Evolutionary conservation across 257 asterid species (phyloP), one percentile per base, ranked within the genome.

Genomic region (Cruciata laevipes): DNA sequence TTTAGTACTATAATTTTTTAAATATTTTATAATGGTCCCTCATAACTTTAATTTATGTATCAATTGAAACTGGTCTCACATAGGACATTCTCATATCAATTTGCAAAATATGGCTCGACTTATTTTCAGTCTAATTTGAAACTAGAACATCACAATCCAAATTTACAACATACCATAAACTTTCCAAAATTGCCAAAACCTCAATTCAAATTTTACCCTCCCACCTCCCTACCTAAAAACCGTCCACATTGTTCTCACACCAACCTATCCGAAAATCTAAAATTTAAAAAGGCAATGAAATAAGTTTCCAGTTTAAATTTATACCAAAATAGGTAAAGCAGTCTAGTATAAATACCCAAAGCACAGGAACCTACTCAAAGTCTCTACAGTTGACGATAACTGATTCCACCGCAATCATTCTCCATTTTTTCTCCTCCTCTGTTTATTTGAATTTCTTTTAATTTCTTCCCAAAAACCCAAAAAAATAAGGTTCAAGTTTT

Each of bases 381-480:
- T 60, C 65, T 60, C 42, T 30, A 4, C n/a, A 66, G 67, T 65
- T 61, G 73, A 69, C 66, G 70, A 69, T 69, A 68, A 71, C 81
- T 75, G 78, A 49, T 75, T 75, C 79, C 74, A 77, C 80, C 75
- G 82, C 87, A 80, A 76, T 80, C 80, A 73, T 74, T 75, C 69
- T 72, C 82, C 70, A 74, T 60, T 70, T 71, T 59, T 25, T 30
- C n/a, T 40, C 65, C 74, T 13, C 40, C 23, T 3, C n/a, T 51
- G 63, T 74, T 69, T 47, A 47, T 47, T 14, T 14, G 16, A 47
- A 27, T 63, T 42, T 8, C n/a, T 33, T 58, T 25, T 62, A 9
- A 42, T 74, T 59, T 56, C 47, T 37, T 8, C 55, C 55, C n/a
- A 58, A 58, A 58, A 58, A 56, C 55, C 55, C 55, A 47, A 56